Base-by-base conservation (phyloP, 352 stramenopile genomes). In the Sclerospora graminicola region DNA sequence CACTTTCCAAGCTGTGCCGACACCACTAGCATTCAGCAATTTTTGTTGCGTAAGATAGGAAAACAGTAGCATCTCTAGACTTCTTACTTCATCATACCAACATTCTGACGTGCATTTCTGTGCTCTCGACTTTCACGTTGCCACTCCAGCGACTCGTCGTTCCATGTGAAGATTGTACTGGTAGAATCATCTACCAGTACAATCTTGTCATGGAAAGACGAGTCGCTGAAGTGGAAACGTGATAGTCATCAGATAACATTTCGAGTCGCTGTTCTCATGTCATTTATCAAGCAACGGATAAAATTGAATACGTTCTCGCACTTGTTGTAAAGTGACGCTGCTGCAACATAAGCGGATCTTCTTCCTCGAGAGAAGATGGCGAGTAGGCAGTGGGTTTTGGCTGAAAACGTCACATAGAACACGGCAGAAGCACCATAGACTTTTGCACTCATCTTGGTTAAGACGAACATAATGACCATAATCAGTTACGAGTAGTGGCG, bases 321-420 rank as follows among this genome's bases (percentile, higher is more conserved):
- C 73, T 2, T 65, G 43, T 0, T 56, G 62, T 24, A 89, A 47
- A 79, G 41, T 82, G 66, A 0, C 57, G 54, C 42, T 69, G 54
- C 50, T 82, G 65, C 27, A 74, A 57, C 30, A 66, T 51, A 13
- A 89, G 61, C 38, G 77, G 77, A 46, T 90, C 71, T 16, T 84
- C 69, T 7, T 73, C 66, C 5, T 63, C 41, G 13, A 51, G 49
- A 0, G 58, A 45, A 14, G 69, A 63, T 9, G 78, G 78, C 27
- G 65, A 76, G 43, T 85, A 88, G 29, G 78, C 68, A 11, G 78
- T 84, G 10, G 78, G 78, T 23, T 79, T 81, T 32, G 74, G 57
- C 51, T 70, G 48, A 48, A 72, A 86, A 33, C 57, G n/a, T n/a
- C n/a, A n/a, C n/a, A n/a, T n/a, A n/a, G n/a, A n/a, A n/a, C n/a